Base-by-base conservation (phyloP, 1,284 basidiomycete genomes). In the Mixia osmundae region DNA sequence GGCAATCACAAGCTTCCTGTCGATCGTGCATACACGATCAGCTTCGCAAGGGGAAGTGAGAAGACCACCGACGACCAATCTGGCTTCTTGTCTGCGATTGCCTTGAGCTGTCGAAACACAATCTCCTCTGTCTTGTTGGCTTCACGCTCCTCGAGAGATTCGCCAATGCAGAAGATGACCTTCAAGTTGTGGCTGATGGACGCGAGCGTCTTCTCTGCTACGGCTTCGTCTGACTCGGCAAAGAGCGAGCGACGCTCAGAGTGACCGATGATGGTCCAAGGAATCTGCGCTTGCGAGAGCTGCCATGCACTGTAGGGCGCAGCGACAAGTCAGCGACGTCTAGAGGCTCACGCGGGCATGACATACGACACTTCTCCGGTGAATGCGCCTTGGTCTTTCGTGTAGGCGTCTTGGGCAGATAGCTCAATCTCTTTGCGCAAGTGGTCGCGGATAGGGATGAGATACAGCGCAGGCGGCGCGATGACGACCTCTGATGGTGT, bases 191-290 rank as follows among this genome's bases (percentile, higher is more conserved):
- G 62, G 35, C 69, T 69, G 45, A 91, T 60, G 7, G 85, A 78
- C n/a, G 60, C 57, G 47, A 69, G 66, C 44, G 78, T 83, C 68
- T 95, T 97, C 44, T 68, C 63, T 12, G 80, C 87, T 42, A 95
- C 74, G 38, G 76, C 50, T 42, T 69, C 69, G 46, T 82, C 82
- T 16, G 71, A 68, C 58, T 99, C 91, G 54, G 72, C 66, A 66
- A 97, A 97, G 47, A 91, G 59, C 4, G 77, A 76, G 41, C 89
- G 75, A 47, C 91, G 77, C 60, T 99, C 91, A 32, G 85, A 94
- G 66, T 99, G 89, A 68, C 87, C 89, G 41, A 95, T 69, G 56
- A 99, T 78, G 48, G 94, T 85, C 60, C 79, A 95, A 41, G 78
- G 77, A 47, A 95, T 71, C 3, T 64, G 71, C 9, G 46, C 51